A percentile compares a stretch with the other conserved stretches of the same genome.
Conservation (phyloP, 1,284 basidiomycete genomes). For the Trichosporon asahii region DNA sequence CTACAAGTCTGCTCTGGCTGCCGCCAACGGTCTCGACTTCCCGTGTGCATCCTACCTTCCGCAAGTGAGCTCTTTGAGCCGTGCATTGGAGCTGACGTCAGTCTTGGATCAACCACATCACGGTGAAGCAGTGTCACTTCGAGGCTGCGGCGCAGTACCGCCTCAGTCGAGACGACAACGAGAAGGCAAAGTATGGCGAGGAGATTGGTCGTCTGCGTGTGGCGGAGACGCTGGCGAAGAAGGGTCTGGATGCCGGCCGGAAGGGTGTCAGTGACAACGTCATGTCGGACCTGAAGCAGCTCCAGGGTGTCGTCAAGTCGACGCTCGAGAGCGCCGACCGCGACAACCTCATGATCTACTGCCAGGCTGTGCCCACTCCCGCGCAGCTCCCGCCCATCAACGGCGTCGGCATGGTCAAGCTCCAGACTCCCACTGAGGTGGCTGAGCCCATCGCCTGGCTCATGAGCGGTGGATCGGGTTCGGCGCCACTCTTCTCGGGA, state of each 20-base stretch:
- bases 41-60: constrained; percentile 50
- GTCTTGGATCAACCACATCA: constrained; percentile 78
- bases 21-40: constrained; percentile 58
- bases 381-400: constrained; percentile 66
- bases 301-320: constrained; percentile 63
- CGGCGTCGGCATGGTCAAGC: constrained; percentile 67
- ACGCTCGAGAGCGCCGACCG: constrained; percentile 66
- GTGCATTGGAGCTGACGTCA: constrained; percentile 47
- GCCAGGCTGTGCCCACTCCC: constrained; percentile 74
- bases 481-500: constrained; percentile 67
- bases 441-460: constrained; percentile 57
- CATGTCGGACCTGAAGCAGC: constrained; percentile 68
- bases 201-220: constrained; percentile 72
- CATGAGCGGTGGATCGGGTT: constrained; percentile 55
- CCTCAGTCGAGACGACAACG: constrained; percentile 86
- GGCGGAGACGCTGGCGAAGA: constrained; percentile 67
- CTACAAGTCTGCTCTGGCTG: constrained; percentile 61
- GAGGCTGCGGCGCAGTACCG: constrained; percentile 84
- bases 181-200: constrained; percentile 74
- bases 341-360: constrained; percentile 96
- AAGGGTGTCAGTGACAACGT: constrained; percentile 64
- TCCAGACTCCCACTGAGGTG: constrained; percentile 62
- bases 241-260: constrained; percentile 68
- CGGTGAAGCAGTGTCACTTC: constrained; percentile 82
- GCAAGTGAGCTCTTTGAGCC: constrained; percentile 28